phyloP scores from a whole-genome alignment of 805 yeast genomes.

The Monosporozyma solicola region DNA sequence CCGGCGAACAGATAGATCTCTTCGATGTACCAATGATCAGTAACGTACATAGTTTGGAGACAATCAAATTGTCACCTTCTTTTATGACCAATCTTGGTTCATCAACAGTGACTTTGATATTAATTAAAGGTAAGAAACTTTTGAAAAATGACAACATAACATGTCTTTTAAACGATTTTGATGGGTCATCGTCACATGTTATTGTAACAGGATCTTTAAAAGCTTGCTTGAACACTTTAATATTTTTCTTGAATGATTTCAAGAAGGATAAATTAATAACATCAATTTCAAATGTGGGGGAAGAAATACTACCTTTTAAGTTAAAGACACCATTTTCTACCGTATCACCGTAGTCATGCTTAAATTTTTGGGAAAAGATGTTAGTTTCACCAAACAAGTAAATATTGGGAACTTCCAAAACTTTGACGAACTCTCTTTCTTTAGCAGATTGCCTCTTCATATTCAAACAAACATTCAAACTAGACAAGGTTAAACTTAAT shows the following conservation, averaged over 20 bases:
- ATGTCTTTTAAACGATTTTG: not conserved
- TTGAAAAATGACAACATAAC: conserved; percentile 10
- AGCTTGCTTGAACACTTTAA: conserved; percentile 20
- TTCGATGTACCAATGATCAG: conserved; percentile 17
- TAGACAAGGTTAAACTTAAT: conserved; percentile 31
- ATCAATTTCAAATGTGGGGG: conserved; percentile 38
- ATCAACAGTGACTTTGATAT: conserved; percentile 32
- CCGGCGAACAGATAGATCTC: conserved; percentile 7
- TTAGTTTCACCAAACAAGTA: conserved; percentile 35
- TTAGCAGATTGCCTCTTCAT: conserved; percentile 12
- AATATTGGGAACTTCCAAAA: conserved; percentile 32
- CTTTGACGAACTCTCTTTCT: conserved; percentile 10
- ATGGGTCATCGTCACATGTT: conserved; percentile 3
- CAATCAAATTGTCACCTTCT: conserved; percentile 24
- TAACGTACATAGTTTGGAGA: conserved; percentile 25
- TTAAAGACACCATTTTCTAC: conserved; percentile 29
- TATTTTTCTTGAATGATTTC: conserved; percentile 24
- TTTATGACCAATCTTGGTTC: conserved; percentile 32
- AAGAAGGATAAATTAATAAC: conserved; percentile 33
- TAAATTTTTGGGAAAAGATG: conserved; percentile 30
- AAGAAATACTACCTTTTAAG: conserved; percentile 34
- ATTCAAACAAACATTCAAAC: conserved; percentile 27
- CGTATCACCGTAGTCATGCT: conserved; percentile 15
- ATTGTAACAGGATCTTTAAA: conserved; percentile 8
- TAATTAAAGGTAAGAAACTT: conserved; percentile 29